Evolutionary conservation across 371 early-diverging fungal species (phyloP).

Genomic region (Synchytrium microbalum): DNA sequence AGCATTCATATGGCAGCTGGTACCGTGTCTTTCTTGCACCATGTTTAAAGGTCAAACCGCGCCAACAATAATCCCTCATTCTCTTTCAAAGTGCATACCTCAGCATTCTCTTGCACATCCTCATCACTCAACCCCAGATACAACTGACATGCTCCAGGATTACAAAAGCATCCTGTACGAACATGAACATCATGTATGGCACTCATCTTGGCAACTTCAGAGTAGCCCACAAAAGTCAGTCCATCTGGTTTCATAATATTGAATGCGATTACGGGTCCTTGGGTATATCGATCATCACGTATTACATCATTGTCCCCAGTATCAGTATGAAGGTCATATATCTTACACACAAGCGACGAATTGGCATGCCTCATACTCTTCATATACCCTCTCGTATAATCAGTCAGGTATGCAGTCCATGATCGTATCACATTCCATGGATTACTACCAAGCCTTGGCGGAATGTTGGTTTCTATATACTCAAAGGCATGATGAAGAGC

Average conservation of each 20-base stretch:
- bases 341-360: constrained; percentile 15
- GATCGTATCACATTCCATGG: not conserved
- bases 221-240: constrained; percentile 42
- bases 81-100: constrained; percentile 6
- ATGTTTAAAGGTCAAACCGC: too few species aligned
- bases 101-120: constrained; percentile 10
- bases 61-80: too few species aligned
- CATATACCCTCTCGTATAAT: constrained; percentile 21
- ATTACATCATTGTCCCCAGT: not conserved
- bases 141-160: constrained; percentile 60
- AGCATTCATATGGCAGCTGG: not conserved
- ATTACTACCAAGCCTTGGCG: not conserved
- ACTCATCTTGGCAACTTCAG: constrained; percentile 52
- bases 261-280: constrained; percentile 61
- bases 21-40: not conserved
- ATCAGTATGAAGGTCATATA: not conserved
- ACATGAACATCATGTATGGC: constrained; percentile 51
- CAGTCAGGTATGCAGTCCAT: constrained; percentile 5
- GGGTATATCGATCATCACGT: too few species aligned
- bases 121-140: constrained; percentile 37
- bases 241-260: constrained; percentile 47
- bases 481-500: constrained; percentile 56
- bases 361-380: constrained; percentile 39
- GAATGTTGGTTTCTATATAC: constrained; percentile 17
- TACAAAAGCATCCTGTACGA: constrained; percentile 65